A percentile compares a stretch with the other conserved stretches of the same genome.
Evolutionary conservation across 345 rosid genomes (phyloP).

Genomic region (Aquilaria sinensis): DNA sequence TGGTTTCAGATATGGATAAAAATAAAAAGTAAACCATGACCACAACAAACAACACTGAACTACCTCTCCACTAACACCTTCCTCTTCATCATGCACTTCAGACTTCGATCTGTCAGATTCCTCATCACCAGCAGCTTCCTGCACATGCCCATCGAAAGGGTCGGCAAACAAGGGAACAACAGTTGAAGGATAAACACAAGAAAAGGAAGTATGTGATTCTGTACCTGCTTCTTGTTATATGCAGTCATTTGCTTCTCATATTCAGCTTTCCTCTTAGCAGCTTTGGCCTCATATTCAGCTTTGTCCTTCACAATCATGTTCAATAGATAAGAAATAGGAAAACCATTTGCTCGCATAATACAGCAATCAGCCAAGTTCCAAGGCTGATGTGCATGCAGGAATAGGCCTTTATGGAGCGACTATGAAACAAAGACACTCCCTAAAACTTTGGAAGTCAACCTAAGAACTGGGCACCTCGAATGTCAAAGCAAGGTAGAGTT

Average conservation of each 20-base stretch:
- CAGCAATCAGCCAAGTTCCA: slow-evolving; percentile 3
- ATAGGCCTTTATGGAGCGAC: neutral
- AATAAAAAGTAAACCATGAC: neutral
- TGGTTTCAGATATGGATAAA: too few relatives aligned
- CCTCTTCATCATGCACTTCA: slow-evolving; percentile 61
- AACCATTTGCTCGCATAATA: neutral
- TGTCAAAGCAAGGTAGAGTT: neutral
- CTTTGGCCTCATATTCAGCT: slow-evolving; percentile 86
- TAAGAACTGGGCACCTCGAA: neutral
- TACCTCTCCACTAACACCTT: slow-evolving; percentile 50
- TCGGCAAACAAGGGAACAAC: neutral
- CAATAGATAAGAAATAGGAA: neutral
- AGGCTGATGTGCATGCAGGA: neutral
- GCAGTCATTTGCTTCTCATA: slow-evolving; percentile 75
- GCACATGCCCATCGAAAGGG: neutral
- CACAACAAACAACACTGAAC: neutral
- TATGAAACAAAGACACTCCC: neutral
- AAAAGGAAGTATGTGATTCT: slow-evolving; percentile 24
- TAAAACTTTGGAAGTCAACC: neutral
- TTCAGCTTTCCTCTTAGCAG: slow-evolving; percentile 66
- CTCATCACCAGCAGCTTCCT: slow-evolving; percentile 36
- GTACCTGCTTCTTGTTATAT: slow-evolving; percentile 78
- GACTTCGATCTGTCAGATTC: slow-evolving; percentile 22
- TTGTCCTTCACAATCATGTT: slow-evolving; percentile 44
- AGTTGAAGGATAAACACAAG: neutral